Conservation (phyloP, 441 rosid genomes). For the Francoa sonchifolia region DNA sequence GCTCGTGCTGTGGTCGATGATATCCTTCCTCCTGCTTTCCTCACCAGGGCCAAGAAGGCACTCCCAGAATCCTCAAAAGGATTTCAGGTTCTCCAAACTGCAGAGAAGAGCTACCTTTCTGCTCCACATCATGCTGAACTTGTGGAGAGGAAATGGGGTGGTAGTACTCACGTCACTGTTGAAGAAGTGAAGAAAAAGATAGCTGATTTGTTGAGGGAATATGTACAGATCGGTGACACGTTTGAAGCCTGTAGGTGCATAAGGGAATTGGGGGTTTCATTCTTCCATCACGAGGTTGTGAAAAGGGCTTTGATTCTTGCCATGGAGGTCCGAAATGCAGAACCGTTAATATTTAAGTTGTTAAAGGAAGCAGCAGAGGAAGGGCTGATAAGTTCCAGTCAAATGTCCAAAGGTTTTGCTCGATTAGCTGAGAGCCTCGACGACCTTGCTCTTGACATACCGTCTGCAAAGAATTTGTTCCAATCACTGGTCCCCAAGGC, state of each 20-base stretch:
- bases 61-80: constrained; percentile 82
- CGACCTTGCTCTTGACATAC: constrained; percentile 93
- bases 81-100: constrained; percentile 66
- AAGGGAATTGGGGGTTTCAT: constrained; percentile 80
- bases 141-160: constrained; percentile 97
- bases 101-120: constrained; percentile 92
- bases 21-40: constrained; percentile 85
- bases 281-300: constrained; percentile 97
- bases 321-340: constrained; percentile 67
- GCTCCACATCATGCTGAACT: constrained; percentile 99
- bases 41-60: constrained; percentile 68
- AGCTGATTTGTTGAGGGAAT: constrained; percentile 70
- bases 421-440: constrained; percentile 80
- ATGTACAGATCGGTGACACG: constrained; percentile 67
- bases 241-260: constrained; percentile 90
- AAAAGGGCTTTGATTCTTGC: constrained; percentile 86
- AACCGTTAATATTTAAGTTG: constrained; percentile 52
- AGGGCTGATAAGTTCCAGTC: constrained; percentile 91
- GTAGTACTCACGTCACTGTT: constrained; percentile 78
- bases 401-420: constrained; percentile 81
- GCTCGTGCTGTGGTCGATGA: constrained; percentile 97
- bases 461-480: constrained; percentile 62
- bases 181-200: constrained; percentile 94
- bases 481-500: constrained; percentile 55
- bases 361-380: constrained; percentile 87